Conservation (phyloP, 371 early-diverging fungal species). For the Phascolomyces articulosus region DNA sequence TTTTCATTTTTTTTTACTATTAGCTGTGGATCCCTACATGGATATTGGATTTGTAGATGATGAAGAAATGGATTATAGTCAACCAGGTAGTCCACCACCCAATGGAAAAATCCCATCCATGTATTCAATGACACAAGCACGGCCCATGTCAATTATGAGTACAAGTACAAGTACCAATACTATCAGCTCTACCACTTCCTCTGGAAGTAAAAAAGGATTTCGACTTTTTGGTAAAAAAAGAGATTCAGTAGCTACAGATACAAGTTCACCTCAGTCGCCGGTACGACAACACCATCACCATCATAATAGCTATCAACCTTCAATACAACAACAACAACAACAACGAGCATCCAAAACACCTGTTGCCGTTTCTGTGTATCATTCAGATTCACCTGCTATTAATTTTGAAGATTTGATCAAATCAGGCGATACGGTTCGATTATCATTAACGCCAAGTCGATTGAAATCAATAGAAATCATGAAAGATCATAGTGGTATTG, state of each 20-base stretch:
- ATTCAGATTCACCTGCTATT: conserved; percentile 21
- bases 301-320: too few species aligned
- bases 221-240: conserved; percentile 21
- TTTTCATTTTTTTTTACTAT: background rate
- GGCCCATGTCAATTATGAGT: conserved; percentile 25
- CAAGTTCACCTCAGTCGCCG: background rate
- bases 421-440: conserved; percentile 59
- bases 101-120: background rate
- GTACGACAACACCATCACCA: background rate
- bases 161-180: conserved; percentile 23
- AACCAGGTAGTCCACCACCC: conserved; percentile 1
- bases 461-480: conserved; percentile 55
- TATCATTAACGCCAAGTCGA: conserved; percentile 63
- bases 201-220: conserved; percentile 25
- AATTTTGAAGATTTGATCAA: conserved; percentile 62
- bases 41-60: conserved; percentile 8
- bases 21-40: conserved; percentile 7
- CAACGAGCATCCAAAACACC: background rate
- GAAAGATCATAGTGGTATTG: conserved; percentile 7
- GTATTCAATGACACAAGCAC: background rate
- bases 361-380: conserved; percentile 15
- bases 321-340: conserved; percentile 5
- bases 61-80: conserved; percentile 6
- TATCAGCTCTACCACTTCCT: conserved; percentile 12
- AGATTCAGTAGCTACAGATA: conserved; percentile 4